Percentiles rank a stretch among this genome's conserved stretches.
Conservation (phyloP, 306 rosid species). For the Gastrolobium villosum region DNA sequence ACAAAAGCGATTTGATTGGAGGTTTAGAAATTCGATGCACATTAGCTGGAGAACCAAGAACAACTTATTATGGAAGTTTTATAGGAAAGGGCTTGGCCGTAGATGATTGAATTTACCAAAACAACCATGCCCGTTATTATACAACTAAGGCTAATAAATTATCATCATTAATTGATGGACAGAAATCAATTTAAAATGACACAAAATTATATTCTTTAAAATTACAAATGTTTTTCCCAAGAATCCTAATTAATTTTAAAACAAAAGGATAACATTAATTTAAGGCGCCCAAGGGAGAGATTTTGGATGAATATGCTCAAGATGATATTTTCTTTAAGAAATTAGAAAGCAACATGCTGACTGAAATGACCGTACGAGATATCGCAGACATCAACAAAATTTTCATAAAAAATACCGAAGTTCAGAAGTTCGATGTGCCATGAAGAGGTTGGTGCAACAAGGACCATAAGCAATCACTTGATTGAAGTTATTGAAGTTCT, state of each 20-base stretch:
- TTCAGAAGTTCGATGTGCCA: constrained; percentile 81
- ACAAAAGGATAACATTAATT: neutral
- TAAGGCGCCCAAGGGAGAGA: neutral
- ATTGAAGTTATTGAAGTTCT: constrained; percentile 85
- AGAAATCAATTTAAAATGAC: no score
- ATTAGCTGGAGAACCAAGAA: constrained; percentile 64
- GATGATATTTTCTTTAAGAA: no score
- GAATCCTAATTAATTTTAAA: constrained; percentile 15
- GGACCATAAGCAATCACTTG: constrained; percentile 83
- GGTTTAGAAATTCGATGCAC: constrained; percentile 73
- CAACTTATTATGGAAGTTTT: constrained; percentile 63
- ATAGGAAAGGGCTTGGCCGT: constrained; percentile 57
- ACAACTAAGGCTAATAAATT: neutral
- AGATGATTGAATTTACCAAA: constrained; percentile 56
- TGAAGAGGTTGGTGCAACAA: constrained; percentile 78
- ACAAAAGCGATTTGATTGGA: constrained; percentile 73
- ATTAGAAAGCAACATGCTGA: constrained; percentile 67
- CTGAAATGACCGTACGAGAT: constrained; percentile 86
- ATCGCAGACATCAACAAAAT: constrained; percentile 82
- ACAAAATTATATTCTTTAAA: no score
- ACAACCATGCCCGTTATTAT: constrained; percentile 44
- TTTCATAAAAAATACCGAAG: constrained; percentile 72
- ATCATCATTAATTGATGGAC: no score
- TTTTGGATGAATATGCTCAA: no score
- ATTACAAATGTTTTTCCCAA: no score